phyloP scores from a whole-genome alignment of 1,139 yeast species.

The Saccharomyces hybrid region DNA sequence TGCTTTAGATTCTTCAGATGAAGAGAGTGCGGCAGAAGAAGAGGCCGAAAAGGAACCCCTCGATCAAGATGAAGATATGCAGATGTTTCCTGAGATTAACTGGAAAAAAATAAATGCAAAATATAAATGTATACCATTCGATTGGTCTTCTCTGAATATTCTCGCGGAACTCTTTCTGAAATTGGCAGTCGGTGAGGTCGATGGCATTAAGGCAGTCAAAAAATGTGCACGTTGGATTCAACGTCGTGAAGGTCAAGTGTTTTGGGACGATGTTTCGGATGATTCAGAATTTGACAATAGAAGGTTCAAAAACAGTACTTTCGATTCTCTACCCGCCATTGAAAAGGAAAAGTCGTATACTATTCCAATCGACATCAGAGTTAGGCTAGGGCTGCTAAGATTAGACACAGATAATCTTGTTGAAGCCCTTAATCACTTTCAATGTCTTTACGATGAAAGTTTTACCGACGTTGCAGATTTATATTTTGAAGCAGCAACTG shows the following conservation, averaged over 20 bases:
- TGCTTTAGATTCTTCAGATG: slow-evolving; percentile 31
- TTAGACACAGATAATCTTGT: slow-evolving; percentile 53
- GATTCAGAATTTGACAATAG: slow-evolving; percentile 81
- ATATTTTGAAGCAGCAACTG: slow-evolving; percentile 67
- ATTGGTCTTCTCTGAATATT: too few species aligned
- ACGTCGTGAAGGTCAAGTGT: too few species aligned
- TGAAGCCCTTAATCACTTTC: slow-evolving; percentile 70
- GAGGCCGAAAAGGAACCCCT: slow-evolving; percentile 8
- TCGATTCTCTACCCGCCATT: slow-evolving; percentile 34
- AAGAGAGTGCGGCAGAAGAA: slow-evolving; percentile 24
- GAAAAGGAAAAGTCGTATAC: slow-evolving; percentile 39
- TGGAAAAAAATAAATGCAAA: too few species aligned
- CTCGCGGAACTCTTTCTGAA: too few species aligned
- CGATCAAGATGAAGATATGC: too few species aligned
- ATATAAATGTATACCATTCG: too few species aligned
- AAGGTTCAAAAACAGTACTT: slow-evolving; percentile 42
- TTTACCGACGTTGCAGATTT: slow-evolving; percentile 64
- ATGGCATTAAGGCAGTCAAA: too few species aligned
- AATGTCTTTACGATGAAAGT: slow-evolving; percentile 47
- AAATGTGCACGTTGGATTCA: too few species aligned
- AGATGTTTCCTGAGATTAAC: too few species aligned
- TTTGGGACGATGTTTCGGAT: slow-evolving; percentile 62
- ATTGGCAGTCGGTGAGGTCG: too few species aligned
- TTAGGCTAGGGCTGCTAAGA: slow-evolving; percentile 69
- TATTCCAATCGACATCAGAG: slow-evolving; percentile 81